A percentile compares a stretch with the other conserved stretches of the same genome.
phyloP scores from a whole-genome alignment of 2,329 filamentous ascomycete genomes.

The Colletotrichum sp. region DNA sequence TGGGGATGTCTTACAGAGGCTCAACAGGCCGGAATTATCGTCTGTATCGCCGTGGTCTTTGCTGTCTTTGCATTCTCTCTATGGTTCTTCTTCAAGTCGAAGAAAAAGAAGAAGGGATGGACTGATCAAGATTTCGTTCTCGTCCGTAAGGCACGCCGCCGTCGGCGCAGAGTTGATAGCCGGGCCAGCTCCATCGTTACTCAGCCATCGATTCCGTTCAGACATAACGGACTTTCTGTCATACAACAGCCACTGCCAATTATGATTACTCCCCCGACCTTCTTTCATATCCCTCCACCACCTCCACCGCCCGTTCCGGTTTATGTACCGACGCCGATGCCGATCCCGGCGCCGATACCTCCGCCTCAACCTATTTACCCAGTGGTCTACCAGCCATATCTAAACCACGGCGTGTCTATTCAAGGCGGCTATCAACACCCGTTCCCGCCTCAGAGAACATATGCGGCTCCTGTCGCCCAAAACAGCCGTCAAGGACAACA shows the following conservation, averaged over 20 bases:
- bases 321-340: neutral
- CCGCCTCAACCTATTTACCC: slow-evolving; percentile 21
- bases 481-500: neutral
- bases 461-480: neutral
- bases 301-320: slow-evolving; percentile 8
- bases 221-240: neutral
- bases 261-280: neutral
- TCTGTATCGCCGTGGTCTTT: slow-evolving; percentile 34
- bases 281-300: neutral
- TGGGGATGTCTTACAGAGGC: slow-evolving; percentile 44
- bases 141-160: slow-evolving; percentile 2
- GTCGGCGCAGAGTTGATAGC: neutral
- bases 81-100: slow-evolving; percentile 33
- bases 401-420: neutral
- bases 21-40: slow-evolving; percentile 44
- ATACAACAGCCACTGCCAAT: neutral
- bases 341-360: neutral
- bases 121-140: slow-evolving; percentile 5
- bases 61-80: slow-evolving; percentile 33
- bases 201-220: slow-evolving; percentile 3
- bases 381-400: slow-evolving; percentile 16
- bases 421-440: neutral
- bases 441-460: neutral
- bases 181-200: neutral
- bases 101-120: slow-evolving; percentile 9